phyloP scores from a whole-genome alignment of 306 rosid species.

The Prunus davidiana region DNA sequence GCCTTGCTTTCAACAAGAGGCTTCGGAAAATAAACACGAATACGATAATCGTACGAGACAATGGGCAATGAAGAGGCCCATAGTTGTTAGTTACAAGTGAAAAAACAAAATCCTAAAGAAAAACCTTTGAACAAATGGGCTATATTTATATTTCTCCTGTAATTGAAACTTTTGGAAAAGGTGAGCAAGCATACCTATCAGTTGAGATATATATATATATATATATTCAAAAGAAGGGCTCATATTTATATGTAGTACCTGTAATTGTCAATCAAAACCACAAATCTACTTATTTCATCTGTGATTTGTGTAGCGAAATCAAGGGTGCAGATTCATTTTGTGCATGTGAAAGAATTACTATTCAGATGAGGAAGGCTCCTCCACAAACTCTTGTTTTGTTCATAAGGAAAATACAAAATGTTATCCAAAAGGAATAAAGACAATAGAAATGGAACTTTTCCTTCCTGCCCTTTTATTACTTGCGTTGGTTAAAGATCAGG shows the following conservation, averaged over 20 bases:
- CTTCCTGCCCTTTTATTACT: background rate
- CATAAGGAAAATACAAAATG: background rate
- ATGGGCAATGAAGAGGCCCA: background rate
- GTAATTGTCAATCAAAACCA: background rate
- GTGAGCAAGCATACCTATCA: background rate
- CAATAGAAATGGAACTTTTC: background rate
- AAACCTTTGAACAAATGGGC: background rate
- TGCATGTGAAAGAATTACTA: background rate
- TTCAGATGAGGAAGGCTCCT: background rate
- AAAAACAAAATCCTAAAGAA: background rate
- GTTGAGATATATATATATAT: no score
- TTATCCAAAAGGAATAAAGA: background rate
- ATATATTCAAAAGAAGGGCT: no score
- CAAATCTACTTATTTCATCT: background rate
- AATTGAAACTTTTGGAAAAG: no score
- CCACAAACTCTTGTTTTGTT: background rate
- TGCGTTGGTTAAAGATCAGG: background rate
- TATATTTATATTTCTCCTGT: no score
- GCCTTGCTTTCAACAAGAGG: constrained; percentile 31
- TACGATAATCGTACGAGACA: background rate
- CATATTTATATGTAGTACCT: no score
- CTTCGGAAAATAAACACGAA: background rate
- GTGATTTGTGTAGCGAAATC: background rate
- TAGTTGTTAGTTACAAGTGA: background rate
- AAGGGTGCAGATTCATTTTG: background rate